phyloP scores from a whole-genome alignment of 176 grass and related monocot genomes.

The Musa acuminata region DNA sequence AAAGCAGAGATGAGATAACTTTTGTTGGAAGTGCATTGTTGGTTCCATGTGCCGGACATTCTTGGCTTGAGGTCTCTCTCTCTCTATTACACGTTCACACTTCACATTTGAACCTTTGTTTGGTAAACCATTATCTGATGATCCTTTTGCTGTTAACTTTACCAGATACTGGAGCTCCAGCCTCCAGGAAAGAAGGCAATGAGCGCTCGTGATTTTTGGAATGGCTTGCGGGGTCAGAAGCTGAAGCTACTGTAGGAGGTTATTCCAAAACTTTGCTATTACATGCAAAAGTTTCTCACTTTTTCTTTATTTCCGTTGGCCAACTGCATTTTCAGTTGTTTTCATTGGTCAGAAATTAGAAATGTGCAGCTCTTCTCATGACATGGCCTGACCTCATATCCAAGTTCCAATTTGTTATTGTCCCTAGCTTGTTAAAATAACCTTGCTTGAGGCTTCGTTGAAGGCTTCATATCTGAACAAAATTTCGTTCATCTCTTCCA shows the following conservation, averaged over 20 bases:
- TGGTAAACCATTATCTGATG: slow-evolving; percentile 2
- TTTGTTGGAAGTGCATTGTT: slow-evolving; percentile 61
- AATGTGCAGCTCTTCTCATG: background rate
- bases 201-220: slow-evolving; percentile 72
- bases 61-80: slow-evolving; percentile 69
- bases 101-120: background rate
- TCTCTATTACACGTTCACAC: slow-evolving; percentile 1
- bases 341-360: background rate
- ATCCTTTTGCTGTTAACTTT: slow-evolving; percentile 10
- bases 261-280: background rate
- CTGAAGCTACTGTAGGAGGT: slow-evolving; percentile 29
- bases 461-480: background rate
- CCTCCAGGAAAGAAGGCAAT: slow-evolving; percentile 84
- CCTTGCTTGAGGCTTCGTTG: background rate
- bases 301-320: background rate
- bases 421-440: background rate
- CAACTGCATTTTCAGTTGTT: background rate
- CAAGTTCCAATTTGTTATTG: background rate
- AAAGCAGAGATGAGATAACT: slow-evolving; percentile 45
- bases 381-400: background rate
- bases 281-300: background rate
- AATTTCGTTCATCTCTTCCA: background rate
- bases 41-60: slow-evolving; percentile 54
- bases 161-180: slow-evolving; percentile 71
- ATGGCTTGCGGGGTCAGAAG: slow-evolving; percentile 75